A percentile compares a stretch with the other conserved stretches of the same genome.
phyloP scores from a whole-genome alignment of 768 basidiomycete species.

The Suillus hirtellus region DNA sequence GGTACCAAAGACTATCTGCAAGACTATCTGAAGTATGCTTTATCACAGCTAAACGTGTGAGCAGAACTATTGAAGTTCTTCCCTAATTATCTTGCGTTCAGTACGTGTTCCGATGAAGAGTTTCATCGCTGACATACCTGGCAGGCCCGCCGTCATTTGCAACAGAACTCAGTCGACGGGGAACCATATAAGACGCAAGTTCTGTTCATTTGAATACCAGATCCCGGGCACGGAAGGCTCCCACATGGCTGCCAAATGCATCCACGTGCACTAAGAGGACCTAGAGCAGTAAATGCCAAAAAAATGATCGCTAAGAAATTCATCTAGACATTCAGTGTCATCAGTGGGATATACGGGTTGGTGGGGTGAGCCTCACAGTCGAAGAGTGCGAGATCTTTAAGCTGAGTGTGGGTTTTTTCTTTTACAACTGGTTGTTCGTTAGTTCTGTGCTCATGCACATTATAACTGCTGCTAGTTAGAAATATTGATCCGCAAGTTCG shows the following conservation, averaged over 20 bases:
- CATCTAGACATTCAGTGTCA: background rate
- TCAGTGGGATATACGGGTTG: background rate
- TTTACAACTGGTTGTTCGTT: background rate
- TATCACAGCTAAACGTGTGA: too few relatives aligned
- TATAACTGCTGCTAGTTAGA: background rate
- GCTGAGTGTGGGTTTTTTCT: background rate
- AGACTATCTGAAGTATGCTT: too few relatives aligned
- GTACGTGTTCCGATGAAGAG: background rate
- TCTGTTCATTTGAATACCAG: fast-evolving
- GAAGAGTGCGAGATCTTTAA: background rate
- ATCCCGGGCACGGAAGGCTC: background rate
- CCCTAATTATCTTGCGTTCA: background rate
- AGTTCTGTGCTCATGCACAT: background rate
- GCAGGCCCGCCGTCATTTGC: background rate
- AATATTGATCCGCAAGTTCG: background rate
- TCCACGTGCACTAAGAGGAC: background rate
- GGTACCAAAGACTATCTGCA: too few relatives aligned
- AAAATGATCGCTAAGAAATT: background rate
- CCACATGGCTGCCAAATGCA: slow-evolving; percentile 13
- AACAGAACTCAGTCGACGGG: background rate
- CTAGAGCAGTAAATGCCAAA: background rate
- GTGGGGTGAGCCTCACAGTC: background rate
- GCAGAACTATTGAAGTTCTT: too few relatives aligned
- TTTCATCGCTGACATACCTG: too few relatives aligned
- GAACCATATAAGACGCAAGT: background rate